Percentiles rank a stretch among this genome's conserved stretches.
Evolutionary conservation across 441 rosid genomes (phyloP).

Genomic region (California macrophylla): DNA sequence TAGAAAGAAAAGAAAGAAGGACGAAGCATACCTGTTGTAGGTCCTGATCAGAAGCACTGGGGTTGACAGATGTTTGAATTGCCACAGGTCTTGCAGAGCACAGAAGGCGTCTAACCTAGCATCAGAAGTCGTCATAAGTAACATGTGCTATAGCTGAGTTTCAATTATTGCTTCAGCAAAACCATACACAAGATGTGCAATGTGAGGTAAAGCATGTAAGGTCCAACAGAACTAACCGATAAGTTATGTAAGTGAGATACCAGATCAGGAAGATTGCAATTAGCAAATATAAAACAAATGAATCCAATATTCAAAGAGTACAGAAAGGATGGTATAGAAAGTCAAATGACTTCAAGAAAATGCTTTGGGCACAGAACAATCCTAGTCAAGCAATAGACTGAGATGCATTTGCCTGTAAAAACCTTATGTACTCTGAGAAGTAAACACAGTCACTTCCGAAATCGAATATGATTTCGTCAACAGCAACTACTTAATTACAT

Average conservation of each 20-base stretch:
- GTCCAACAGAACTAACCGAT: neutral
- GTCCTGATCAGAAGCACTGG: constrained; percentile 85
- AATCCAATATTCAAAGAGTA: neutral
- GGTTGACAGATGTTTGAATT: constrained; percentile 68
- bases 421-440: neutral
- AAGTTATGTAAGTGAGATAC: neutral
- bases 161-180: constrained; percentile 8
- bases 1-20: constrained; percentile 10
- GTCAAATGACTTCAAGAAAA: neutral
- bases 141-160: constrained; percentile 16
- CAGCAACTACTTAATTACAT: neutral
- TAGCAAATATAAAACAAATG: neutral
- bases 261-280: neutral
- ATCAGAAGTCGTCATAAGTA: constrained; percentile 17
- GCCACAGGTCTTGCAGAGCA: constrained; percentile 88
- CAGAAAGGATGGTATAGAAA: neutral
- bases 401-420: neutral
- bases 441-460: neutral
- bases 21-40: constrained; percentile 69
- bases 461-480: neutral
- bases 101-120: constrained; percentile 81
- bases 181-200: constrained; percentile 6
- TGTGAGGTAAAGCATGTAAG: neutral
- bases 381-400: neutral
- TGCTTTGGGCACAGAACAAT: constrained; percentile 1